Conservation (phyloP, 1,284 basidiomycete species). For the Rhodotorula sp. region DNA sequence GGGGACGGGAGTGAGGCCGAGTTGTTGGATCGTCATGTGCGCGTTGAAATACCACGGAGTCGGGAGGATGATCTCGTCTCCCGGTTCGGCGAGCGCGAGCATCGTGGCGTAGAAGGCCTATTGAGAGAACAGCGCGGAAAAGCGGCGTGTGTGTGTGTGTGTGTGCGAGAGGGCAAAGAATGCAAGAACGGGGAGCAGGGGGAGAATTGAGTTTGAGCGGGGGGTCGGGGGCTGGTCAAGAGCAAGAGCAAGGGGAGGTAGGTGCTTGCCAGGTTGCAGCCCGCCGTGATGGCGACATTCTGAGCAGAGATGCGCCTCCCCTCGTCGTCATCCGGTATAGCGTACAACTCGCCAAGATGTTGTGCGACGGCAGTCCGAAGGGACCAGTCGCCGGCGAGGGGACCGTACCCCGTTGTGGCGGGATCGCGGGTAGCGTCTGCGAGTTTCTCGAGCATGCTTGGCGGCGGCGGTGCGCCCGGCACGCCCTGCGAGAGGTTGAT, state of each 20-base stretch:
- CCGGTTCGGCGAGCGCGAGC: slow-evolving; percentile 65
- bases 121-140: too few relatives aligned
- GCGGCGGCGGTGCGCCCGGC: slow-evolving; percentile 65
- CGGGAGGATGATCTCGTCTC: slow-evolving; percentile 74
- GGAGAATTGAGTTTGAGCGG: background rate
- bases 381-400: slow-evolving; percentile 62
- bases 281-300: slow-evolving; percentile 55
- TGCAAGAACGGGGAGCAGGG: background rate
- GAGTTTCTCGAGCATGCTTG: slow-evolving; percentile 58
- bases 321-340: slow-evolving; percentile 37
- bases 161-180: slow-evolving; percentile 43
- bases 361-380: slow-evolving; percentile 61
- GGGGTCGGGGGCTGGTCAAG: too few relatives aligned
- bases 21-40: slow-evolving; percentile 29
- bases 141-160: slow-evolving; percentile 63
- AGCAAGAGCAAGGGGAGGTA: background rate
- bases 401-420: slow-evolving; percentile 60
- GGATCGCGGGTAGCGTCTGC: slow-evolving; percentile 55
- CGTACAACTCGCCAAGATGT: slow-evolving; percentile 68
- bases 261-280: slow-evolving; percentile 52
- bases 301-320: slow-evolving; percentile 41
- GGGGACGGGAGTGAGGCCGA: slow-evolving; percentile 58
- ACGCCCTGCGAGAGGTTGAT: slow-evolving; percentile 70
- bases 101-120: slow-evolving; percentile 66
- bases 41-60: slow-evolving; percentile 58